These are phyloP conservation scores for Cryptosporidium andersoni DNA, from an alignment of 169 alveolate genomes.

Conservation along the genomic window DNA sequence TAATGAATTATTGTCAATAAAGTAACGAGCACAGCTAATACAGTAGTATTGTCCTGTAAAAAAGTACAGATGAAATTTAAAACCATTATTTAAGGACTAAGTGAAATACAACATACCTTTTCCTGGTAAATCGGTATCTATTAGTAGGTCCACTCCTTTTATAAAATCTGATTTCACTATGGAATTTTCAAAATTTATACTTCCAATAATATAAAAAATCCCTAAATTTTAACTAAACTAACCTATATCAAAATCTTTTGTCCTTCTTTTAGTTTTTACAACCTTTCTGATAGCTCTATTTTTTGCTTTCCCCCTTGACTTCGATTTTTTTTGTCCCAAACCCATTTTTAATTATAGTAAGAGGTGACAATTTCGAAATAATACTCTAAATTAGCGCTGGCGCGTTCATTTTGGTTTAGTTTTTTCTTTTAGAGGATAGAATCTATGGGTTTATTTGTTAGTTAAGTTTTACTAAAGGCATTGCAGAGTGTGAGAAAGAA, in stretches of 20 bases:
- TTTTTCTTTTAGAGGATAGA: too few species aligned
- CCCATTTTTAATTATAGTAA: slow-evolving; percentile 11
- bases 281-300: slow-evolving; percentile 34
- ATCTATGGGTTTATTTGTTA: too few species aligned
- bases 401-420: too few species aligned
- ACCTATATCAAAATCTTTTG: slow-evolving; percentile 69
- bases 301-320: slow-evolving; percentile 21
- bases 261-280: slow-evolving; percentile 54
- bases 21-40: slow-evolving; percentile 60
- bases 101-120: slow-evolving; percentile 15
- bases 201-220: neutral
- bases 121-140: slow-evolving; percentile 64
- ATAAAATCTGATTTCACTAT: slow-evolving; percentile 34
- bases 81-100: neutral
- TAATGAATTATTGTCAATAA: slow-evolving; percentile 32
- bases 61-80: neutral
- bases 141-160: slow-evolving; percentile 62
- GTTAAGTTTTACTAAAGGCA: too few species aligned
- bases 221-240: neutral
- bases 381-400: too few species aligned
- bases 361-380: too few species aligned
- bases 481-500: too few species aligned
- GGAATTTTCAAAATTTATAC: neutral
- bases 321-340: slow-evolving; percentile 58
- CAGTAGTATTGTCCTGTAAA: slow-evolving; percentile 62